Percentiles rank a stretch among this genome's conserved stretches.
These are phyloP conservation scores for Myriosclerotinia duriaeana DNA, from an alignment of 2,329 filamentous ascomycete species.

Conservation along the genomic window DNA sequence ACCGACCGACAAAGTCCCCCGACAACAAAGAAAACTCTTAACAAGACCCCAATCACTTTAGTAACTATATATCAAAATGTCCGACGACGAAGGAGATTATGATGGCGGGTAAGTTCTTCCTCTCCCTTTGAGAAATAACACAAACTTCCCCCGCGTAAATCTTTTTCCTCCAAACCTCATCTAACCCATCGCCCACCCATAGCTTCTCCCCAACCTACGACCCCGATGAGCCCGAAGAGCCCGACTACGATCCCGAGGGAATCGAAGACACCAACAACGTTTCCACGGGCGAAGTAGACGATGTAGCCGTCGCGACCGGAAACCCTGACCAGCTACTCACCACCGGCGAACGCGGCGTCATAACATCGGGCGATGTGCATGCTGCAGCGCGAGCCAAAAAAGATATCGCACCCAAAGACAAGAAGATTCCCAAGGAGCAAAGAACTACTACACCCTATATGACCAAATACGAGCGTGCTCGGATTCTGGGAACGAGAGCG, in stretches of 20 bases:
- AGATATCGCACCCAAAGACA: conserved; percentile 65
- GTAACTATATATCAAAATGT: conserved; percentile 52
- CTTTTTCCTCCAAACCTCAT: background rate
- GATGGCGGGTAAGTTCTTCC: conserved; percentile 25
- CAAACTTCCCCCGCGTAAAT: background rate
- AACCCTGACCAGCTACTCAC: conserved; percentile 50
- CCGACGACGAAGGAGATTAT: conserved; percentile 56
- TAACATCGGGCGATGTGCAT: conserved; percentile 62
- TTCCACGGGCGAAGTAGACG: conserved; percentile 52
- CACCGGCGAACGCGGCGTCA: conserved; percentile 45
- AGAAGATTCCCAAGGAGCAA: conserved; percentile 87
- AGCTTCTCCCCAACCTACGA: conserved; percentile 52
- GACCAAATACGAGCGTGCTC: conserved; percentile 97
- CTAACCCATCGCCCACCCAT: background rate
- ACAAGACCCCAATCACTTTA: background rate
- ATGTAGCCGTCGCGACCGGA: conserved; percentile 57
- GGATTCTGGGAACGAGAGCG: conserved; percentile 88
- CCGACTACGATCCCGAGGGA: conserved; percentile 57
- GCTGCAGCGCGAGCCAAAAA: conserved; percentile 55
- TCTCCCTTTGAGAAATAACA: background rate
- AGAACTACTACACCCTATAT: conserved; percentile 95
- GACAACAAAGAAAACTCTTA: conserved; percentile 20
- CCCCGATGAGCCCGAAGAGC: conserved; percentile 52
- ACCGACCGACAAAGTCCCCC: background rate
- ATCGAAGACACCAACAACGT: conserved; percentile 45